Conservation (phyloP, 2,329 filamentous ascomycete species). For the Apiospora malaysiana region DNA sequence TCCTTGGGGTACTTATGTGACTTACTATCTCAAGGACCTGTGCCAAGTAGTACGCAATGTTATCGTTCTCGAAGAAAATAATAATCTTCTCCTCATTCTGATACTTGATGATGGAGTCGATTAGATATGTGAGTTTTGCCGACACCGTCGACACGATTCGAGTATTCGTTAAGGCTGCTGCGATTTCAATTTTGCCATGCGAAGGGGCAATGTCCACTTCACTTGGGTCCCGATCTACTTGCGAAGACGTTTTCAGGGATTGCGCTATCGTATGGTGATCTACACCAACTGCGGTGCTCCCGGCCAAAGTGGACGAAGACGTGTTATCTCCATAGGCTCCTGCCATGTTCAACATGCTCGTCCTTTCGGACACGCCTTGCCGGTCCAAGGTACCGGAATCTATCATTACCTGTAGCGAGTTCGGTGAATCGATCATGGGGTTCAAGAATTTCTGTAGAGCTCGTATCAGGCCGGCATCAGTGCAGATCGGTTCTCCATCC, state of each 20-base stretch:
- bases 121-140: slow-evolving; percentile 84
- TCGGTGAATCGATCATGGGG: slow-evolving; percentile 49
- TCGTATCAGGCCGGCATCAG: slow-evolving; percentile 53
- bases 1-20: not conserved
- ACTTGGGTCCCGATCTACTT: not conserved
- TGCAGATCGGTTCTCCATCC: slow-evolving; percentile 22
- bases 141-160: slow-evolving; percentile 81
- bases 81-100: slow-evolving; percentile 82
- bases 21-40: slow-evolving; percentile 76
- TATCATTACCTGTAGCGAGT: slow-evolving; percentile 53
- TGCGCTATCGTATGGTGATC: slow-evolving; percentile 24
- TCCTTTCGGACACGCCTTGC: slow-evolving; percentile 45
- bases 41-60: slow-evolving; percentile 84
- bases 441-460: slow-evolving; percentile 59
- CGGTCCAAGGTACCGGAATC: slow-evolving; percentile 51
- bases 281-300: slow-evolving; percentile 5
- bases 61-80: slow-evolving; percentile 90
- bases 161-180: slow-evolving; percentile 61
- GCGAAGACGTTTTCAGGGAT: not conserved
- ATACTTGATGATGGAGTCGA: slow-evolving; percentile 73
- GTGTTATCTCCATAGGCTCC: slow-evolving; percentile 29
- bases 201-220: slow-evolving; percentile 11
- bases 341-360: slow-evolving; percentile 36
- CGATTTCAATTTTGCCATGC: slow-evolving; percentile 48
- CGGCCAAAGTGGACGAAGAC: not conserved